Base-by-base conservation (phyloP, 495 filamentous ascomycete species). In the Hypoxylon fragiforme region DNA sequence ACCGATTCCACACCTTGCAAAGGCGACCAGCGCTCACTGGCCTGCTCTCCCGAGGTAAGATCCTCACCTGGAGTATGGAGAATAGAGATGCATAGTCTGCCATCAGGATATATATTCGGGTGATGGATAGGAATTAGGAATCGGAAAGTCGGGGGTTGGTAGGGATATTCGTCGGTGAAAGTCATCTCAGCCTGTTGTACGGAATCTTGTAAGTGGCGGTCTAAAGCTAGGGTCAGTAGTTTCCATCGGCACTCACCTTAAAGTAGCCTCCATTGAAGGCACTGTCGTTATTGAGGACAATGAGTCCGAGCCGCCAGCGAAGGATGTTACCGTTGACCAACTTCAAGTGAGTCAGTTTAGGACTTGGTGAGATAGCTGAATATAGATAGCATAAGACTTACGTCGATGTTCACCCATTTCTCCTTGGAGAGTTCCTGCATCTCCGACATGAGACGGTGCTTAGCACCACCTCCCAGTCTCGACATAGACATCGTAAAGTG, bases 51-150 rank as follows among this genome's bases (percentile, higher is more conserved):
- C 19, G 91, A 96, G 77, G 89, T 90, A 56, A 86, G 81, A 65
- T 97, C 92, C 43, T 96, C 90, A 51, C 92, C 94, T 1, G 94
- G 91, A 7, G 85, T 77, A 71, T 98, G 92, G 3, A 98, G 83
- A 62, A 98, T 98, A 32, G 92, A 96, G 68, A 98, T 97, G 76
- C 94, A 97, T 13, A 97, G 81, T 46, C 85, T 86, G 60, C 94
- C 94, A 69, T 96, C 88, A 6, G 80, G 69, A 71, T 97, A 96
- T 68, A 98, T 85, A 67, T 98, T 98, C 4, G 94, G 94, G 71
- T 98, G 94, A 70, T 85, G 90, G 54, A 79, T 74, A 16, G 91
- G 88, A 7, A 84, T 79, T 12, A 81, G 65, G 77, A 98, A 97
- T 42, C 85, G 84, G 75, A 98, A 98, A 65, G 87, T 88, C 71